Evolutionary conservation across 495 filamentous ascomycete genomes (phyloP).

Genomic region (Neurospora sp.): DNA sequence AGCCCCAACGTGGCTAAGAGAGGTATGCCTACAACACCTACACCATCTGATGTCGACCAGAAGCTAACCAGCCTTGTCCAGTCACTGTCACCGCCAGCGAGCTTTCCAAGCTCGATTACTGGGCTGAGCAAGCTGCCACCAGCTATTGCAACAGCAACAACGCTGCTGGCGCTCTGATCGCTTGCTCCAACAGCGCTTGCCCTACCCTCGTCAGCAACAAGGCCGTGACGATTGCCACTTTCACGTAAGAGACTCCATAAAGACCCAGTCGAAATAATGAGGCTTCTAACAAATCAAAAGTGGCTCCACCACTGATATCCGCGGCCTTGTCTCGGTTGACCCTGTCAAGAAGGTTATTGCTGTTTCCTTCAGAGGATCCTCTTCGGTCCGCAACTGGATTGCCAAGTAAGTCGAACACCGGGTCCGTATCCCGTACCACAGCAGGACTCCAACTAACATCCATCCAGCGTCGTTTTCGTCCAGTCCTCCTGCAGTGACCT

Average conservation of each 20-base stretch:
- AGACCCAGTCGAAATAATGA: not conserved
- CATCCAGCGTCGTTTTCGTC: conserved; percentile 21
- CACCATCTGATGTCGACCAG: not conserved
- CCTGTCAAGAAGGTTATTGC: conserved; percentile 51
- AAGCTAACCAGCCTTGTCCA: not conserved
- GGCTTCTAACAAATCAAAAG: conserved; percentile 22
- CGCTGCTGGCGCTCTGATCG: conserved; percentile 37
- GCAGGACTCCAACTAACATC: not conserved
- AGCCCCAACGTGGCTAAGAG: not conserved
- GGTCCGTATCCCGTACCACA: conserved; percentile 1
- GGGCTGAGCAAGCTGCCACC: conserved; percentile 60
- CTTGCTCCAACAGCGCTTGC: conserved; percentile 52
- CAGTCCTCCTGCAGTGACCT: conserved; percentile 22
- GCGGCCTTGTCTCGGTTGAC: conserved; percentile 64
- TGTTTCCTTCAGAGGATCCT: conserved; percentile 58
- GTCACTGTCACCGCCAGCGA: conserved; percentile 20
- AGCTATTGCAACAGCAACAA: conserved; percentile 55
- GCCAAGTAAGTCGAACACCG: conserved; percentile 43
- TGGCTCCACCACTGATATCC: conserved; percentile 45
- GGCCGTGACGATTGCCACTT: conserved; percentile 47
- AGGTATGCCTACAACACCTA: not conserved
- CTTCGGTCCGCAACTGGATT: conserved; percentile 56
- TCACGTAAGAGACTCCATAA: conserved; percentile 37
- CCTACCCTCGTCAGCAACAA: conserved; percentile 46
- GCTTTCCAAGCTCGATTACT: conserved; percentile 47